These are phyloP conservation scores for Candida glaebosa DNA, from an alignment of 805 yeast species.

Conservation along the genomic window DNA sequence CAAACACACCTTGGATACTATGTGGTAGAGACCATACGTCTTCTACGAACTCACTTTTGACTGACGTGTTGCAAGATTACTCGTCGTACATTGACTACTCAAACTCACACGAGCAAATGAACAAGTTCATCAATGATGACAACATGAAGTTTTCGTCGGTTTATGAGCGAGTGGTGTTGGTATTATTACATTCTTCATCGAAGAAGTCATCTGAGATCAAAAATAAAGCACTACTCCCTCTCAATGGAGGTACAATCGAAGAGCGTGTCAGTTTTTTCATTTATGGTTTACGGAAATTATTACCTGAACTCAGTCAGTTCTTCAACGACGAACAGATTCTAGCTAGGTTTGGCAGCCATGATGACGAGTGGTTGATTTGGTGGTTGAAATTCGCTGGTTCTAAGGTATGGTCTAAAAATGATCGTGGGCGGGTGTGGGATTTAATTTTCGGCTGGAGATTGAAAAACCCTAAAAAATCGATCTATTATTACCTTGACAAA, in stretches of 20 bases:
- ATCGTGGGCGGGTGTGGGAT: slow-evolving; percentile 91
- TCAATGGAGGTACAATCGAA: slow-evolving; percentile 61
- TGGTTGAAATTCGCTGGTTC: slow-evolving; percentile 92
- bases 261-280: slow-evolving; percentile 69
- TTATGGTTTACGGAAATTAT: slow-evolving; percentile 52
- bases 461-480: slow-evolving; percentile 25
- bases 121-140: slow-evolving; percentile 25
- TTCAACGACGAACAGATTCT: slow-evolving; percentile 78
- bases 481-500: slow-evolving; percentile 28
- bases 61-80: slow-evolving; percentile 35
- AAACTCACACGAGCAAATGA: slow-evolving; percentile 16
- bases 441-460: slow-evolving; percentile 72
- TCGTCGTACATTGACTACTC: slow-evolving; percentile 26
- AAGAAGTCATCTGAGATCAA: slow-evolving; percentile 18
- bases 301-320: slow-evolving; percentile 75
- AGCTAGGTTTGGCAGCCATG: slow-evolving; percentile 51
- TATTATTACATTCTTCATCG: slow-evolving; percentile 71
- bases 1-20: slow-evolving; percentile 49
- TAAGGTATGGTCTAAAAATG: slow-evolving; percentile 75
- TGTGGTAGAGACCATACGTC: slow-evolving; percentile 48
- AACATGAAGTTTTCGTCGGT: slow-evolving; percentile 59
- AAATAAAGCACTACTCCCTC: slow-evolving; percentile 39
- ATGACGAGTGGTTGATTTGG: slow-evolving; percentile 91
- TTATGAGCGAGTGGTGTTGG: slow-evolving; percentile 72
- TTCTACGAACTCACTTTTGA: slow-evolving; percentile 22